A percentile compares a stretch with the other conserved stretches of the same genome.
Evolutionary conservation across 371 early-diverging fungal genomes (phyloP).

Genomic region (Actinomucor elegans): DNA sequence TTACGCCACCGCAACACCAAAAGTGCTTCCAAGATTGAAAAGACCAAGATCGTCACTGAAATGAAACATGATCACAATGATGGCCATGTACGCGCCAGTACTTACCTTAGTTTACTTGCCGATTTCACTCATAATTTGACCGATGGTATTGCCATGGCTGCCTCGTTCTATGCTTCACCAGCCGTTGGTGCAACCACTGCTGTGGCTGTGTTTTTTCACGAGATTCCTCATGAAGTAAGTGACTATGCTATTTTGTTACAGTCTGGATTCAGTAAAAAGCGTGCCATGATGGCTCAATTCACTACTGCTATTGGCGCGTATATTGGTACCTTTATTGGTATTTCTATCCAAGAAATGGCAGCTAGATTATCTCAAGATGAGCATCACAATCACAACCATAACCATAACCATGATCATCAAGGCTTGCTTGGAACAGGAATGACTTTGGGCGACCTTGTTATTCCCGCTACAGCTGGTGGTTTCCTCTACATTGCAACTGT

Average conservation of each 20-base stretch:
- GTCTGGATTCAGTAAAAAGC: constrained; percentile 74
- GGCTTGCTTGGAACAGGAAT: constrained; percentile 29
- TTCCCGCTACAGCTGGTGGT: constrained; percentile 88
- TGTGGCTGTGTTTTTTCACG: constrained; percentile 90
- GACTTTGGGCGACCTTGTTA: constrained; percentile 66
- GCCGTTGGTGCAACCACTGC: constrained; percentile 84
- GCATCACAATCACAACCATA: neutral
- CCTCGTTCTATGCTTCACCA: constrained; percentile 86
- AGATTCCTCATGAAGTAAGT: constrained; percentile 91
- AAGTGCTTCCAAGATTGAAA: neutral
- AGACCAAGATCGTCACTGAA: neutral
- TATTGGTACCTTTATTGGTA: constrained; percentile 79
- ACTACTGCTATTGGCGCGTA: constrained; percentile 82
- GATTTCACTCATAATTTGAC: constrained; percentile 91
- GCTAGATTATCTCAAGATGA: neutral
- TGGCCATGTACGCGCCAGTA: constrained; percentile 51
- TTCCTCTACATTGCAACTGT: constrained; percentile 90
- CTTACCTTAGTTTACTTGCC: constrained; percentile 83
- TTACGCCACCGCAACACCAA: neutral
- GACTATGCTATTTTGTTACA: constrained; percentile 90
- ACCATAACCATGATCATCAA: constrained; percentile 24
- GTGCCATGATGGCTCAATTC: constrained; percentile 82
- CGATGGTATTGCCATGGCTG: constrained; percentile 89
- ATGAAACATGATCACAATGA: constrained; percentile 5
- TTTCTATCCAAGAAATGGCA: constrained; percentile 72